A percentile compares a stretch with the other conserved stretches of the same genome.
Conservation (phyloP, 73 alveolate genomes). For the Paramecium tetraurelia region DNA sequence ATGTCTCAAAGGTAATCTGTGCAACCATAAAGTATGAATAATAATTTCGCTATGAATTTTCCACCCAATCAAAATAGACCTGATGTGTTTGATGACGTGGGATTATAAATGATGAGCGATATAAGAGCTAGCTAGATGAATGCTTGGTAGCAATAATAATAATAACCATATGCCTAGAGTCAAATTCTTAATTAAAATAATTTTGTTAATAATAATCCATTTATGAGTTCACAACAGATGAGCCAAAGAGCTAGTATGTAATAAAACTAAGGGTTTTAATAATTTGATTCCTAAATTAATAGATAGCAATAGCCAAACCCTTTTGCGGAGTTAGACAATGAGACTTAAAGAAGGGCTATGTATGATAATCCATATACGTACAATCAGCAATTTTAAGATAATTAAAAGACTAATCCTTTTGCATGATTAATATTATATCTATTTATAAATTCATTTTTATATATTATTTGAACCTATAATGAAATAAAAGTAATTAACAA, state of each 20-base stretch:
- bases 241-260: neutral
- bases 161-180: neutral
- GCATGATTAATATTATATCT: neutral
- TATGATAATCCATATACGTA: neutral
- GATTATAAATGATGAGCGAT: neutral
- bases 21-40: neutral
- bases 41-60: neutral
- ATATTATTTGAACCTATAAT: neutral
- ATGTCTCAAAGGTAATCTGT: neutral
- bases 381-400: neutral
- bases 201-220: neutral
- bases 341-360: neutral
- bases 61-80: neutral
- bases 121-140: neutral
- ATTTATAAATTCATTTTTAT: neutral
- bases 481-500: neutral
- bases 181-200: neutral
- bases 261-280: neutral
- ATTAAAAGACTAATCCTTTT: neutral
- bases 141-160: neutral
- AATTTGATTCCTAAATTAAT: neutral
- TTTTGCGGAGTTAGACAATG: neutral
- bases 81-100: neutral
- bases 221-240: neutral
- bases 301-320: neutral